These are phyloP conservation scores for Scorias spongiosa DNA, from an alignment of 2,329 filamentous ascomycete species.

Conservation along the genomic window DNA sequence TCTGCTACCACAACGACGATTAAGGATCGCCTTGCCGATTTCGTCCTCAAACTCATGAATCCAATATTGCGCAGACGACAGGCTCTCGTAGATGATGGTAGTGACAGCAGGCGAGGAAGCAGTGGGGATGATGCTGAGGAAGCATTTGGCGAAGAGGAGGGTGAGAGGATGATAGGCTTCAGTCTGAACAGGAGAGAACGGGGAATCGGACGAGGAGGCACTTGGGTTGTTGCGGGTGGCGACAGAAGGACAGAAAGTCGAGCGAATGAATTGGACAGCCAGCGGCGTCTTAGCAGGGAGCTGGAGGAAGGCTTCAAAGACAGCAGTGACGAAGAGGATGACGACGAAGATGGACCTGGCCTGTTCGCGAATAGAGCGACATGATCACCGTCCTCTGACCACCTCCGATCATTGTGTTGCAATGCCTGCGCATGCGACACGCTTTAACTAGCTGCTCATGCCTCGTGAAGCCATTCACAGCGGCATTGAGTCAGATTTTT, in stretches of 20 bases:
- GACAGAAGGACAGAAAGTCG: constrained; percentile 19
- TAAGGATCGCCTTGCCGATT: constrained; percentile 20
- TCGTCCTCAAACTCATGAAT: constrained; percentile 18
- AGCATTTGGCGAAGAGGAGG: constrained; percentile 29
- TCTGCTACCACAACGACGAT: constrained; percentile 14
- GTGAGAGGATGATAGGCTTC: constrained; percentile 33
- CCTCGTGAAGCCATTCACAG: too few species aligned
- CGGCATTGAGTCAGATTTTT: too few species aligned
- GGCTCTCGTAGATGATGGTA: constrained; percentile 18
- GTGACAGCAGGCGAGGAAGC: constrained; percentile 8
- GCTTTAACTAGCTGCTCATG: too few species aligned
- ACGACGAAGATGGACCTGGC: constrained; percentile 5
- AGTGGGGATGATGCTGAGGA: constrained; percentile 11
- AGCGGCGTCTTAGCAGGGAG: constrained; percentile 59
- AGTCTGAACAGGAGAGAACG: constrained; percentile 21
- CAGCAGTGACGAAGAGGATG: constrained; percentile 49
- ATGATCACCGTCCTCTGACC: too few species aligned
- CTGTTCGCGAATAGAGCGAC: too few species aligned
- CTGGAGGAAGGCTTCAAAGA: constrained; percentile 62
- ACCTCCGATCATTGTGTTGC: too few species aligned
- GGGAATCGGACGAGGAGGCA: constrained; percentile 20
- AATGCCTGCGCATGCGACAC: too few species aligned
- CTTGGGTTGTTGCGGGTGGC: constrained; percentile 1
- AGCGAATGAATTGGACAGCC: constrained; percentile 29
- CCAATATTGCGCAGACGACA: constrained; percentile 14